phyloP scores from a whole-genome alignment of 2,329 filamentous ascomycete species.

The Phoma sp. region DNA sequence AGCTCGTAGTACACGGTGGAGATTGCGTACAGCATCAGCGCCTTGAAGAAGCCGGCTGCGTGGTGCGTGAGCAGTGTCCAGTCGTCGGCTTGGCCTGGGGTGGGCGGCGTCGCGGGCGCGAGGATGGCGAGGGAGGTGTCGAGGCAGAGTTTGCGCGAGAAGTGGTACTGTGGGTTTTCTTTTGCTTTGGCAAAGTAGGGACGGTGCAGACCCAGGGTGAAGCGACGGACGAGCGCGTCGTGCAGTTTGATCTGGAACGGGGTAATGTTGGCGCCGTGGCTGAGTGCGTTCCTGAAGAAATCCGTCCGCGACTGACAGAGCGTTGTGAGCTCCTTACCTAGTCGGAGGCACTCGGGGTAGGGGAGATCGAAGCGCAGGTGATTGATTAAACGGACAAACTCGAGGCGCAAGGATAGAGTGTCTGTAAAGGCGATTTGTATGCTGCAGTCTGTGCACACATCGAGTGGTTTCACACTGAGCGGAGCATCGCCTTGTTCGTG shows the following conservation, averaged over 20 bases:
- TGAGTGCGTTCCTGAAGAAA: slow-evolving; percentile 24
- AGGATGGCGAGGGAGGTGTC: slow-evolving; percentile 44
- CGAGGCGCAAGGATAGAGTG: slow-evolving; percentile 46
- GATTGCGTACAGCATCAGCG: slow-evolving; percentile 29
- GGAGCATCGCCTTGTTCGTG: slow-evolving; percentile 32
- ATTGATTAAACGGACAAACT: slow-evolving; percentile 44
- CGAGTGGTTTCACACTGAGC: slow-evolving; percentile 25
- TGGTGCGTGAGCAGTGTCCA: slow-evolving; percentile 27
- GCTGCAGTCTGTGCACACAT: slow-evolving; percentile 45
- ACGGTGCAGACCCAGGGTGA: slow-evolving; percentile 62
- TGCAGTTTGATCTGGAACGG: slow-evolving; percentile 59
- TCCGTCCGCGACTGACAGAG: slow-evolving; percentile 27
- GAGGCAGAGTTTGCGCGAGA: slow-evolving; percentile 57
- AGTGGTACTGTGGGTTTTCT: slow-evolving; percentile 56
- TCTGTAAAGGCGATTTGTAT: slow-evolving; percentile 45
- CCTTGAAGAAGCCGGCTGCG: slow-evolving; percentile 35
- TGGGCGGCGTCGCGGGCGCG: slow-evolving; percentile 18
- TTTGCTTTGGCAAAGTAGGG: slow-evolving; percentile 54
- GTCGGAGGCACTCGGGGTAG: slow-evolving; percentile 37
- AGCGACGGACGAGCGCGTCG: slow-evolving; percentile 61
- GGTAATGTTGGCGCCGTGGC: slow-evolving; percentile 10
- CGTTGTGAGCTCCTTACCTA: slow-evolving; percentile 36
- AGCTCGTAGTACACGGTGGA: slow-evolving; percentile 35
- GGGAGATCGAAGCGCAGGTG: slow-evolving; percentile 37
- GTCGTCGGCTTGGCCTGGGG: slow-evolving; percentile 27